Base-by-base conservation (phyloP, 805 yeast genomes). In the Metschnikowia kofuensis region DNA sequence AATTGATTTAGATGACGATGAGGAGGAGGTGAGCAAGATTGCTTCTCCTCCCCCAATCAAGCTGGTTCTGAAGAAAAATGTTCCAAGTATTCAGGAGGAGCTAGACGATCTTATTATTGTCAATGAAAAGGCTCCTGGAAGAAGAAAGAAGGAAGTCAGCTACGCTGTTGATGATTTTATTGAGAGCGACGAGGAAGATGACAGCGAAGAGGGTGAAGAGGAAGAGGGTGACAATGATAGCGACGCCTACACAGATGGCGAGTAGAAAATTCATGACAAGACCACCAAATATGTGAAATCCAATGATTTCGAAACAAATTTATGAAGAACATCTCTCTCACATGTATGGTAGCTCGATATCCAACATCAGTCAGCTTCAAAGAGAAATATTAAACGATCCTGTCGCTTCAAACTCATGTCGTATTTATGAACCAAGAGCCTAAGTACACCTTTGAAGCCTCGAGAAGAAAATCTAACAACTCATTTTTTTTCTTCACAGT, bases 131-230 rank as follows among this genome's bases (percentile, higher is more conserved):
- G 44, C 51, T 2, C 43, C 52, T 5, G 52, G 50, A n/a, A 49
- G 60, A 38, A 43, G 51, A 9, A 45, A 44, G 38, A 48, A 49
- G 21, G 47, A 41, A 26, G 55, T 54, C 16, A 49, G 45, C 42
- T 56, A 56, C 49, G 37, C 47, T 14, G 56, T 55, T 13, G 55
- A 48, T 16, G 53, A 49, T 32, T 42, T 47, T 40, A 42, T 42
- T 38, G 52, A 36, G 26, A 37, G 43, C 35, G 54, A 50, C 7
- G 54, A 45, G 11, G 50, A 47, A 14, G 44, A 40, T 2, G 54
- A 42, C 13, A 52, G 42, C 11, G 39, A 15, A 4, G 32, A 12
- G 13, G 32, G 13, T 30, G 32, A 30, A 12, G 32, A 30, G 10
- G 48, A 49, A 6, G 40, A 44, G 21, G 51, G 49, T 6, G 55